Conservation (phyloP, 1,284 basidiomycete genomes). For the Marasmius oreades region DNA sequence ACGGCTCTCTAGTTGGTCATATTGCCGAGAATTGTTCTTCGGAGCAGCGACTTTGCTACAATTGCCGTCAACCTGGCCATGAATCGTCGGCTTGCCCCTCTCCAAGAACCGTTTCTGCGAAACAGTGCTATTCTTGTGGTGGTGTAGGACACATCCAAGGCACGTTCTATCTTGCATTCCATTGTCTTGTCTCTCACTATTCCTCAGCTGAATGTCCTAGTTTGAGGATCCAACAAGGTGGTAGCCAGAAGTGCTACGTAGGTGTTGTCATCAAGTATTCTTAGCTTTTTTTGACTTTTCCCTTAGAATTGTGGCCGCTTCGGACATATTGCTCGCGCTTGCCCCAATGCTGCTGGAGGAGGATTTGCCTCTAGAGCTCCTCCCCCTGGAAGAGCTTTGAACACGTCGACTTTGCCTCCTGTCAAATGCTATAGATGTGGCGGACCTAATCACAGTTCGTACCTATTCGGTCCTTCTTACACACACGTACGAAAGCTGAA, state of each 20-base stretch:
- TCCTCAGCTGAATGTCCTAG: slow-evolving; percentile 77
- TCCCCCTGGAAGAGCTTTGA: slow-evolving; percentile 68
- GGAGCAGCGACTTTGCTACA: slow-evolving; percentile 86
- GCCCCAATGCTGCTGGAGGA: slow-evolving; percentile 50
- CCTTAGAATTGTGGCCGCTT: slow-evolving; percentile 73
- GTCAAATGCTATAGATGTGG: slow-evolving; percentile 84
- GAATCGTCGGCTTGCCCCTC: slow-evolving; percentile 86
- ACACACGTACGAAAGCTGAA: neutral
- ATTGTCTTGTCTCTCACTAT: neutral
- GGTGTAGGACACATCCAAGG: slow-evolving; percentile 72
- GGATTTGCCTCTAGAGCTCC: slow-evolving; percentile 61
- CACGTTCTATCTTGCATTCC: slow-evolving; percentile 13
- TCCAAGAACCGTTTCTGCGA: slow-evolving; percentile 68
- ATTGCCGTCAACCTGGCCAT: slow-evolving; percentile 87
- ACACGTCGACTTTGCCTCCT: slow-evolving; percentile 72
- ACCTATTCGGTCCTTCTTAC: neutral
- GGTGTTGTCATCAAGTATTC: slow-evolving; percentile 24
- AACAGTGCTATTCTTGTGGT: slow-evolving; percentile 80
- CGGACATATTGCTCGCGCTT: slow-evolving; percentile 76
- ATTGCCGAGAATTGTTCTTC: slow-evolving; percentile 88
- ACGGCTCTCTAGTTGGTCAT: slow-evolving; percentile 65
- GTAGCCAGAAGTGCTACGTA: slow-evolving; percentile 82
- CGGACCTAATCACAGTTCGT: slow-evolving; percentile 64
- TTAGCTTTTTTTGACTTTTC: slow-evolving; percentile 14
- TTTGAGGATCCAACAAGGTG: slow-evolving; percentile 60